Conservation (phyloP, 768 basidiomycete species). For the Sporobolomyces roseus region DNA sequence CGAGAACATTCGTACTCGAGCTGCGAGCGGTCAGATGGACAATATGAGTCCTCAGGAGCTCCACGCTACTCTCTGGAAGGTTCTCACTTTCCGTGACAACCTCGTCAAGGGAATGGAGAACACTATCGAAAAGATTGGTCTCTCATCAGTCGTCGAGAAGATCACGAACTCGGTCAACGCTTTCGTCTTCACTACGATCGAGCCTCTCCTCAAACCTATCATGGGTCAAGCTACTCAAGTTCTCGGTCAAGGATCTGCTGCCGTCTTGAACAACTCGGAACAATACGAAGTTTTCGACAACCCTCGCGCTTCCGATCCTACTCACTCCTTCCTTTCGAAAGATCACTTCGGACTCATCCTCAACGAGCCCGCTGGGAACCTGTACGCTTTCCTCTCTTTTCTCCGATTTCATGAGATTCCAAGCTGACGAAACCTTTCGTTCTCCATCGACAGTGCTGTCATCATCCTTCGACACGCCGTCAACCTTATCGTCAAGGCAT, state of each 20-base stretch:
- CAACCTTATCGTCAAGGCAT: slow-evolving; percentile 50
- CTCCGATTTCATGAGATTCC: no score
- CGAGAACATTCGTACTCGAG: slow-evolving; percentile 60
- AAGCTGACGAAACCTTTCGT: no score
- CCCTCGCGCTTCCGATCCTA: slow-evolving; percentile 58
- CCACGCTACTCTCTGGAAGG: slow-evolving; percentile 76
- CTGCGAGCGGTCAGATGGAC: slow-evolving; percentile 64
- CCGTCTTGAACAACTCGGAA: slow-evolving; percentile 74
- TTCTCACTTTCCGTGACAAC: slow-evolving; percentile 77
- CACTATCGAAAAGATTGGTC: slow-evolving; percentile 77
- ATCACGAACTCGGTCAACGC: slow-evolving; percentile 66
- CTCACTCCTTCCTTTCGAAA: slow-evolving; percentile 40
- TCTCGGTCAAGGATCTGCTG: slow-evolving; percentile 62
- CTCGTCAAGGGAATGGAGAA: slow-evolving; percentile 71
- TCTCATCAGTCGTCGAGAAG: slow-evolving; percentile 70
- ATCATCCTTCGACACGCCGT: slow-evolving; percentile 50
- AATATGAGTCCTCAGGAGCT: slow-evolving; percentile 86
- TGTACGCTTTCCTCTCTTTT: no score
- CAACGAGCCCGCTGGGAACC: slow-evolving; percentile 47
- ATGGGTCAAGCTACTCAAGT: slow-evolving; percentile 65
- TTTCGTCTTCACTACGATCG: slow-evolving; percentile 78
- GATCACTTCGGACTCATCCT: slow-evolving; percentile 53
- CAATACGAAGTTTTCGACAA: slow-evolving; percentile 74
- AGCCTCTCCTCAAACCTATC: slow-evolving; percentile 66
- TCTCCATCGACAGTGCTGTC: no score